Percentiles rank a stretch among this genome's conserved stretches.
Conservation (phyloP, 2,329 filamentous ascomycete genomes). For the Diplocarpon rosae region DNA sequence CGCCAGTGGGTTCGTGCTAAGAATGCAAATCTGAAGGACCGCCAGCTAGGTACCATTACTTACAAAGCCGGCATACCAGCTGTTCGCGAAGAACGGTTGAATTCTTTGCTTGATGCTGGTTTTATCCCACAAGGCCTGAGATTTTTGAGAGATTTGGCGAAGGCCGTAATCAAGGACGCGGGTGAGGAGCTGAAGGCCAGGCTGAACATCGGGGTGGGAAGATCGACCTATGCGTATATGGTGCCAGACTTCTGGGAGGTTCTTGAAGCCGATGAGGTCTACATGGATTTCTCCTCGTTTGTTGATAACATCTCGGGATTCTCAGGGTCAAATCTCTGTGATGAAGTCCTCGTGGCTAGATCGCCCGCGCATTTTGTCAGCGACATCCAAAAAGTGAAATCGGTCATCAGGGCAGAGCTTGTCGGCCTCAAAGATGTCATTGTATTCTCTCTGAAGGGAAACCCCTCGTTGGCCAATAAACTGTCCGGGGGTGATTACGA, state of each 20-base stretch:
- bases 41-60: constrained; percentile 19
- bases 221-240: constrained; percentile 54
- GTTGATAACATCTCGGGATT: constrained; percentile 40
- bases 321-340: constrained; percentile 42
- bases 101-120: constrained; percentile 45
- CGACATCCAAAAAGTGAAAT: constrained; percentile 60
- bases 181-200: constrained; percentile 34
- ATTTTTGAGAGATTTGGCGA: constrained; percentile 38
- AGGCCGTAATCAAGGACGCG: constrained; percentile 12
- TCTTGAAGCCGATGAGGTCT: constrained; percentile 54
- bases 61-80: constrained; percentile 18
- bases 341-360: constrained; percentile 55
- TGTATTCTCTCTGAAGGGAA: constrained; percentile 58
- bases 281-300: constrained; percentile 56
- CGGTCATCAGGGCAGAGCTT: constrained; percentile 47
- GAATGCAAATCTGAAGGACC: constrained; percentile 31
- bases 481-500: constrained; percentile 76
- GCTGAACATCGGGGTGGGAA: constrained; percentile 48
- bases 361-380: constrained; percentile 59
- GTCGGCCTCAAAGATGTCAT: constrained; percentile 66
- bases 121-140: constrained; percentile 41
- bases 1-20: constrained; percentile 42
- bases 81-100: constrained; percentile 37
- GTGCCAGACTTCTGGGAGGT: constrained; percentile 54
- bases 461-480: constrained; percentile 53